phyloP scores from a whole-genome alignment of 257 asterid species.

The Hygrophila difformis region DNA sequence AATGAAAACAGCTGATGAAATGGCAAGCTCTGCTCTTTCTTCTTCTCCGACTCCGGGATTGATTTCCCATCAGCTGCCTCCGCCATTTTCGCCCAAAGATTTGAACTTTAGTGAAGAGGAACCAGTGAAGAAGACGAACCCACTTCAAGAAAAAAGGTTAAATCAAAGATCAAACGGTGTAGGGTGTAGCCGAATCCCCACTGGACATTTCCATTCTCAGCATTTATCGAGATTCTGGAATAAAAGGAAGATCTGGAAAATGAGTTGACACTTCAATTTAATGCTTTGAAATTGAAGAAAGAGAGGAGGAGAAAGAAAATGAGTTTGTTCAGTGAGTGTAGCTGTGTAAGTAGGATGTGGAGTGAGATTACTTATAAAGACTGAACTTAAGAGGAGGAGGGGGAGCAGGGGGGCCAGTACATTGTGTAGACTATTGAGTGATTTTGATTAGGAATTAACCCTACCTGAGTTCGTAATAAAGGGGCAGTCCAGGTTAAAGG shows the following conservation, averaged over 20 bases:
- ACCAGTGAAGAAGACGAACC: constrained; percentile 4
- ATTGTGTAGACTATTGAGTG: too few relatives aligned
- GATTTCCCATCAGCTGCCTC: constrained; percentile 42
- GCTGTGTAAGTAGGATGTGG: too few relatives aligned
- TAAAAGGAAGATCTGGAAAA: neutral
- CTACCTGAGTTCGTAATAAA: too few relatives aligned
- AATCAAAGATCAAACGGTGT: constrained; percentile 9
- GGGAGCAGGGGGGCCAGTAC: too few relatives aligned
- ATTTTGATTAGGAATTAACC: too few relatives aligned
- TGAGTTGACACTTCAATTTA: neutral
- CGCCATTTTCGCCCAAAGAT: too few relatives aligned
- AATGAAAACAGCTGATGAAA: constrained; percentile 49
- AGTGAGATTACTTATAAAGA: too few relatives aligned
- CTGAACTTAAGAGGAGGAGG: too few relatives aligned
- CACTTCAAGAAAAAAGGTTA: neutral
- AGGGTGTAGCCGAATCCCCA: neutral
- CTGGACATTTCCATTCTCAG: neutral
- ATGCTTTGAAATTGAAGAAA: neutral
- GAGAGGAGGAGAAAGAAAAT: neutral
- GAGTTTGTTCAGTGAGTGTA: too few relatives aligned
- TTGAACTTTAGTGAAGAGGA: too few relatives aligned
- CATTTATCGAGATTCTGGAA: neutral
- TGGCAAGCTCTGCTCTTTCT: constrained; percentile 52
- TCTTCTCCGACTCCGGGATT: constrained; percentile 56
- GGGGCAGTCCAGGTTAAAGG: too few relatives aligned